A percentile compares a stretch with the other conserved stretches of the same genome.
Evolutionary conservation across 805 yeast genomes (phyloP).

Genomic region (Komagataella ulmi): DNA sequence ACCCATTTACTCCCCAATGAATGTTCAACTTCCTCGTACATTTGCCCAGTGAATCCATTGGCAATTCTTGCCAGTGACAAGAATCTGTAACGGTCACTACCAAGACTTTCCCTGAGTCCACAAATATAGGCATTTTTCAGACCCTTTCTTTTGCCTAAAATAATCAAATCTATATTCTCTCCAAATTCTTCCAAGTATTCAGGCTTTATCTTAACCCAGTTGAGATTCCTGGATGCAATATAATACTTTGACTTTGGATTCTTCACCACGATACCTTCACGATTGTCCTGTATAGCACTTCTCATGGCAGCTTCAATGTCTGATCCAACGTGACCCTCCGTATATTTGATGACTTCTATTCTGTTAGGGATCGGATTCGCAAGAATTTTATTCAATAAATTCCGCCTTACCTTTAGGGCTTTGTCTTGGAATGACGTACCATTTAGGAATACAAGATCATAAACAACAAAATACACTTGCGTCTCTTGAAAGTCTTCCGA

Average conservation of each 20-base stretch:
- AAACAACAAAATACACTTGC: constrained; percentile 48
- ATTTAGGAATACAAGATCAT: constrained; percentile 64
- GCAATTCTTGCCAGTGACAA: constrained; percentile 69
- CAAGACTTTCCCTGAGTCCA: constrained; percentile 31
- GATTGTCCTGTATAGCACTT: constrained; percentile 41
- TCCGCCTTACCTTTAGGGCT: constrained; percentile 44
- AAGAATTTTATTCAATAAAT: constrained; percentile 27
- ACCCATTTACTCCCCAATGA: constrained; percentile 52
- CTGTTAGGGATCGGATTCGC: constrained; percentile 30
- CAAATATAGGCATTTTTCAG: constrained; percentile 62
- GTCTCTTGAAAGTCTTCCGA: constrained; percentile 20
- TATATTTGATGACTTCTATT: constrained; percentile 33
- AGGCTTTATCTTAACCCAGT: constrained; percentile 89
- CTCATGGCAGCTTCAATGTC: constrained; percentile 46
- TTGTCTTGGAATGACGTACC: constrained; percentile 43
- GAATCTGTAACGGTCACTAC: constrained; percentile 20
- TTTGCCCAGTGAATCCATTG: constrained; percentile 64
- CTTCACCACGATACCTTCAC: constrained; percentile 80
- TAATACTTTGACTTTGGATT: constrained; percentile 42
- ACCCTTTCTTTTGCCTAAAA: constrained; percentile 70
- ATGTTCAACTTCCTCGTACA: constrained; percentile 44
- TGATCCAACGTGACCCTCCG: constrained; percentile 25
- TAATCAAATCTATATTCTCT: constrained; percentile 66
- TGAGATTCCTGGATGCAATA: constrained; percentile 39
- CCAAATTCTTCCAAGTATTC: constrained; percentile 81